Percentiles rank a stretch among this genome's conserved stretches.
phyloP scores from a whole-genome alignment of 345 rosid species.

The Populus alba region DNA sequence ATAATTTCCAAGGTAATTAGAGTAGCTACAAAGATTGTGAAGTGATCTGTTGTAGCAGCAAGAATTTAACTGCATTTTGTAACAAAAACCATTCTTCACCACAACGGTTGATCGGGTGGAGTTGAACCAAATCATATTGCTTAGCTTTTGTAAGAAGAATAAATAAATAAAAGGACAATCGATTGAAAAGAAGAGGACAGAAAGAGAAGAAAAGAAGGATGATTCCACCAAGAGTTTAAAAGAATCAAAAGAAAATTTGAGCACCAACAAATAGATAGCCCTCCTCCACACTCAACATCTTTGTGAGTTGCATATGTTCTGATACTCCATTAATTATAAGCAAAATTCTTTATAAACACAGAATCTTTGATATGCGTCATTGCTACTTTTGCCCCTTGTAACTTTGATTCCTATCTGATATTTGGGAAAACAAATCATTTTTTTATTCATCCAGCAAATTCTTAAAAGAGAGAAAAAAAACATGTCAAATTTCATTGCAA shows the following conservation, averaged over 20 bases:
- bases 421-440: background rate
- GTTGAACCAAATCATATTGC: no score
- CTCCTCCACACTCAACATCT: background rate
- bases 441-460: background rate
- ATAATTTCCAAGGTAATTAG: background rate
- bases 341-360: background rate
- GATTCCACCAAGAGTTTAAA: background rate
- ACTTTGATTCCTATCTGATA: background rate
- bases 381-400: background rate
- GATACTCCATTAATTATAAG: background rate
- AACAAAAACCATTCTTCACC: no score
- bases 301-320: background rate
- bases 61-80: background rate
- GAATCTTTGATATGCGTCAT: background rate
- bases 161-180: background rate
- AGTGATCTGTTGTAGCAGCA: background rate
- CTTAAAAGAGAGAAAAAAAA: background rate
- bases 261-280: background rate
- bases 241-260: background rate
- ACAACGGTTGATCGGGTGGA: no score
- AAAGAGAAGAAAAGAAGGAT: background rate
- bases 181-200: background rate
- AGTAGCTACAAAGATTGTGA: background rate
- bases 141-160: background rate
- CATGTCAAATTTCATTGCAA: no score